Evolutionary conservation across 768 basidiomycete species (phyloP).

Genomic region (Russula sp.): DNA sequence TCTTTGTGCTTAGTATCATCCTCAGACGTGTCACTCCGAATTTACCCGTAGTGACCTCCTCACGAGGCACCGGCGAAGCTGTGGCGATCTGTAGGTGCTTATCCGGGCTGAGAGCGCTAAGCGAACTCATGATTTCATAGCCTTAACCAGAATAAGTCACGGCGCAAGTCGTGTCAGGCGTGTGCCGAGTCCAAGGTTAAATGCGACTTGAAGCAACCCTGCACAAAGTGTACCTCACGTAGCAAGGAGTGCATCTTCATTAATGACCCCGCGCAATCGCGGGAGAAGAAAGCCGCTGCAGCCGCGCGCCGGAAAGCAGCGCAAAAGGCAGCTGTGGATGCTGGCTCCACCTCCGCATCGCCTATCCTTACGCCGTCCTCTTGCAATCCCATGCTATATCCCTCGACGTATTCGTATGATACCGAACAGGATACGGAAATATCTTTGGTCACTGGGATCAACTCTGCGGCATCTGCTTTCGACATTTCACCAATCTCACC

Average conservation of each 20-base stretch:
- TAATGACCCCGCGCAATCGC: constrained; percentile 21
- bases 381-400: constrained; percentile 2
- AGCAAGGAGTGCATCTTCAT: constrained; percentile 52
- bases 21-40: constrained; percentile 53
- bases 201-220: constrained; percentile 55
- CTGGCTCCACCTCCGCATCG: constrained; percentile 16
- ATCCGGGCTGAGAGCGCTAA: background rate
- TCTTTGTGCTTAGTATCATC: constrained; percentile 2
- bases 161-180: constrained; percentile 56
- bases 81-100: constrained; percentile 49
- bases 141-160: constrained; percentile 44
- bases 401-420: constrained; percentile 8
- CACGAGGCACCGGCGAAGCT: constrained; percentile 58
- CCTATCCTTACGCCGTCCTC: constrained; percentile 9
- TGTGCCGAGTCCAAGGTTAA: constrained; percentile 65
- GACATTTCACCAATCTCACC: constrained; percentile 18
- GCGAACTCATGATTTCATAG: background rate
- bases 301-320: constrained; percentile 17
- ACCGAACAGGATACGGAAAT: constrained; percentile 6
- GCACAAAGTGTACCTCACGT: constrained; percentile 52
- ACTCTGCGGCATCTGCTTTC: constrained; percentile 10
- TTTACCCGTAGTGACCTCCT: constrained; percentile 62
- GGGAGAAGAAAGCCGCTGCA: constrained; percentile 21
- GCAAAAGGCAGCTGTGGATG: constrained; percentile 1
- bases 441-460: constrained; percentile 7